These are phyloP conservation scores for Fusarium sarcochroum DNA, from an alignment of 2,329 filamentous ascomycete genomes.

Conservation along the genomic window DNA sequence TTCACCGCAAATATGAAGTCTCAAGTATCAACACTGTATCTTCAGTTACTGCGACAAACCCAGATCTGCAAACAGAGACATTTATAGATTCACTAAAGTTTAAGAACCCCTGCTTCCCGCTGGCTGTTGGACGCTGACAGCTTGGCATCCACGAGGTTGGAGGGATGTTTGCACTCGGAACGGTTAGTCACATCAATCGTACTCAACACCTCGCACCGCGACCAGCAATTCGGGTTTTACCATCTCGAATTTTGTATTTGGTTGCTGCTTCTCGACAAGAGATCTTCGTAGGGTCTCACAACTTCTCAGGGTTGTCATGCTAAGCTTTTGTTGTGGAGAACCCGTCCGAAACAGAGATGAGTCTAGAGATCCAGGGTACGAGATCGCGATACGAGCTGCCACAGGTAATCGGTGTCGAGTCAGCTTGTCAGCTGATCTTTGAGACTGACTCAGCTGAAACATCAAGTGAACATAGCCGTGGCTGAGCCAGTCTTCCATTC, in stretches of 20 bases:
- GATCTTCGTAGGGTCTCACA: constrained; percentile 7
- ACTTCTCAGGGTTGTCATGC: constrained; percentile 16
- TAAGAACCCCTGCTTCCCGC: neutral
- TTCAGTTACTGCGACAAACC: neutral
- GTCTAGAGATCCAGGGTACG: constrained; percentile 8
- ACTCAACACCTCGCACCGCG: neutral
- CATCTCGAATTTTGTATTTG: neutral
- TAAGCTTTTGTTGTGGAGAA: constrained; percentile 46
- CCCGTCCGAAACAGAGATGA: constrained; percentile 34
- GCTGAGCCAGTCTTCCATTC: neutral
- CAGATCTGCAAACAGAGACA: constrained; percentile 17
- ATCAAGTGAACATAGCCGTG: neutral
- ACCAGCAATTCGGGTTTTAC: constrained; percentile 1
- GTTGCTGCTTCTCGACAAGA: neutral
- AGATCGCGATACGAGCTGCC: constrained; percentile 17
- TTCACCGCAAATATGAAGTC: neutral
- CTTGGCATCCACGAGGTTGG: constrained; percentile 17
- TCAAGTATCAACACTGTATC: neutral
- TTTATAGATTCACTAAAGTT: neutral
- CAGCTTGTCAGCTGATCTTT: constrained; percentile 13
- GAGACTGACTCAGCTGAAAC: constrained; percentile 16
- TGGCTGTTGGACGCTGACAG: neutral
- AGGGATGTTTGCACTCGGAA: neutral
- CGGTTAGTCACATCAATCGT: neutral
- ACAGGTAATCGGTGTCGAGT: constrained; percentile 11